Percentiles rank a stretch among this genome's conserved stretches.
Conservation (phyloP, 208 protist species). For the Tritrichomonas foetus region DNA sequence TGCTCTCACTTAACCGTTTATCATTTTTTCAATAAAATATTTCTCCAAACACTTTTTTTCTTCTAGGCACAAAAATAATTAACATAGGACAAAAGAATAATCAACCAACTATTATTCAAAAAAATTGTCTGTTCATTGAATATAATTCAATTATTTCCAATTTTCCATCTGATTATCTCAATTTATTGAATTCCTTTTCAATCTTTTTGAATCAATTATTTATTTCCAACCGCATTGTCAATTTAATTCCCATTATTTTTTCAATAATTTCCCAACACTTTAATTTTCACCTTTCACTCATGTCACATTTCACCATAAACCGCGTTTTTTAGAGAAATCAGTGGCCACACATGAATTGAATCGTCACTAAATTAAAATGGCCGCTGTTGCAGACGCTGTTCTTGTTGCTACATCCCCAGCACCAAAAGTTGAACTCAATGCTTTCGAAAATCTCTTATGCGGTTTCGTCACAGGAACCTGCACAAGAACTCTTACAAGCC, state of each 20-base stretch:
- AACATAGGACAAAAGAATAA: neutral
- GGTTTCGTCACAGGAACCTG: neutral
- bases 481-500: neutral
- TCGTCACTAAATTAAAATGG: neutral
- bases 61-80: no score
- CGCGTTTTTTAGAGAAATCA: neutral
- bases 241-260: neutral
- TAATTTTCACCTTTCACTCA: neutral
- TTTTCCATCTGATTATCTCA: neutral
- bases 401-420: neutral
- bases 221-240: neutral
- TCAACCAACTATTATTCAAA: neutral
- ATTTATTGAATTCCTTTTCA: neutral
- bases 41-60: no score
- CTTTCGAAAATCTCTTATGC: neutral
- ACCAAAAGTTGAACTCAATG: neutral
- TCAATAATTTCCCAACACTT: neutral
- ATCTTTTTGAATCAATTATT: neutral
- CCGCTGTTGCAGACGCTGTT: neutral
- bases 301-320: neutral
- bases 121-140: neutral
- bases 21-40: no score
- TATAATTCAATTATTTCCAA: neutral
- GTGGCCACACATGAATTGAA: neutral
- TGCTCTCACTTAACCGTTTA: no score